Percentiles rank a stretch among this genome's conserved stretches.
Conservation (phyloP, 805 yeast species). For the Wickerhamomyces kurtzmanii region DNA sequence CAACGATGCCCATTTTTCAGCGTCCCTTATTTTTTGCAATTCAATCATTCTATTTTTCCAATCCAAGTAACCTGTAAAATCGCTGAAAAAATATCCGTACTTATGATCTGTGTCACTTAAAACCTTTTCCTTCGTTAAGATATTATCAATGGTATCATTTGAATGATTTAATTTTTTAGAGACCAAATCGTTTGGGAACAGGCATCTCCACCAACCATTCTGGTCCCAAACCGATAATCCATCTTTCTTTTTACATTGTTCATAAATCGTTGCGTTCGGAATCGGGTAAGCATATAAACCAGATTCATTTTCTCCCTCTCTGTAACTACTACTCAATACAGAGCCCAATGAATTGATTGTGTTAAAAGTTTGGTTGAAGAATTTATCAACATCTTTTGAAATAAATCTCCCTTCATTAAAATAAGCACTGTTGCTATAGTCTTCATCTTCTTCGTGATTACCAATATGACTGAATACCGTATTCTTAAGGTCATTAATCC, state of each 20-base stretch:
- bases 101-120: slow-evolving; percentile 30
- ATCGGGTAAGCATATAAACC: slow-evolving; percentile 45
- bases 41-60: slow-evolving; percentile 56
- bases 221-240: slow-evolving; percentile 82
- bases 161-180: slow-evolving; percentile 20
- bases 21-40: slow-evolving; percentile 28
- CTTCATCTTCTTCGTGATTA: neutral
- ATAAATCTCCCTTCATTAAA: neutral
- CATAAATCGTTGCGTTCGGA: slow-evolving; percentile 51
- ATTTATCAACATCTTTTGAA: neutral
- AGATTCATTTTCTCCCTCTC: slow-evolving; percentile 7
- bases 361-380: neutral
- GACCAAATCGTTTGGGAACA: slow-evolving; percentile 53
- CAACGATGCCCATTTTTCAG: slow-evolving; percentile 2
- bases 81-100: slow-evolving; percentile 53
- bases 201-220: slow-evolving; percentile 83
- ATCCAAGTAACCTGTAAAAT: slow-evolving; percentile 51
- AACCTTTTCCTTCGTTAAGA: slow-evolving; percentile 53
- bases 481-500: too few species aligned
- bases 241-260: slow-evolving; percentile 48
- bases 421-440: neutral
- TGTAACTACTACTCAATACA: slow-evolving; percentile 5
- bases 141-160: slow-evolving; percentile 17
- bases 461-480: neutral
- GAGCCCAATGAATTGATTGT: too few species aligned